Percentiles rank a stretch among this genome's conserved stretches.
phyloP scores from a whole-genome alignment of 148 eudicot species.

The Rheum nobile region DNA sequence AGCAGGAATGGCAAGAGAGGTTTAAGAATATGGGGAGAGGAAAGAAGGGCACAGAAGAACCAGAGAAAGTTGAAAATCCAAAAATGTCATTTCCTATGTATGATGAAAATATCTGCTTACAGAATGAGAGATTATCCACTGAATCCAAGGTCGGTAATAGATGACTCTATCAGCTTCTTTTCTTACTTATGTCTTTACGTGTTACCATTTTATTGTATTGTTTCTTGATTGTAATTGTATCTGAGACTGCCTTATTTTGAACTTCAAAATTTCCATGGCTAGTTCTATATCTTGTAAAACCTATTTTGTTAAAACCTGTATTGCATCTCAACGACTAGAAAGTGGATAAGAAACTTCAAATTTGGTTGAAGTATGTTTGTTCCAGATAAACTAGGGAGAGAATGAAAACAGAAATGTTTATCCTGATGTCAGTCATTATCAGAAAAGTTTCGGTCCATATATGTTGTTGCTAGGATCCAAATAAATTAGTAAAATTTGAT shows the following conservation, averaged over 20 bases:
- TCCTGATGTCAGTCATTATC: background rate
- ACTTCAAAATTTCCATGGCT: background rate
- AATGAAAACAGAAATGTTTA: background rate
- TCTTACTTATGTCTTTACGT: background rate
- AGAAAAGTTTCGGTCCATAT: background rate
- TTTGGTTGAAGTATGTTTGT: background rate
- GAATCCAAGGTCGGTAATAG: constrained; percentile 37
- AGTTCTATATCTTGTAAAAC: background rate
- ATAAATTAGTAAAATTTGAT: background rate
- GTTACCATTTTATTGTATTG: background rate
- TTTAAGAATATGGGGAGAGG: constrained; percentile 38
- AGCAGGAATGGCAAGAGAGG: constrained; percentile 79
- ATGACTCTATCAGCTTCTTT: background rate
- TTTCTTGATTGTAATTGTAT: background rate
- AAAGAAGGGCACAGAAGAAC: constrained; percentile 48
- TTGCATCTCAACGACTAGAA: background rate
- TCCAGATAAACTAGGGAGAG: background rate
- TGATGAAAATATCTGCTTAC: constrained; percentile 51
- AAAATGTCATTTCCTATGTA: constrained; percentile 55
- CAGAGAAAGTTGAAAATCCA: constrained; percentile 45
- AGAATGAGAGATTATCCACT: constrained; percentile 26
- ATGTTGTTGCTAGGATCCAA: background rate
- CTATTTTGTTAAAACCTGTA: background rate
- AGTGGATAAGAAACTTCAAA: background rate
- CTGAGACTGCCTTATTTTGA: background rate